These are phyloP conservation scores for Aureobasidium zeae DNA, from an alignment of 2,329 filamentous ascomycete species.

Conservation along the genomic window DNA sequence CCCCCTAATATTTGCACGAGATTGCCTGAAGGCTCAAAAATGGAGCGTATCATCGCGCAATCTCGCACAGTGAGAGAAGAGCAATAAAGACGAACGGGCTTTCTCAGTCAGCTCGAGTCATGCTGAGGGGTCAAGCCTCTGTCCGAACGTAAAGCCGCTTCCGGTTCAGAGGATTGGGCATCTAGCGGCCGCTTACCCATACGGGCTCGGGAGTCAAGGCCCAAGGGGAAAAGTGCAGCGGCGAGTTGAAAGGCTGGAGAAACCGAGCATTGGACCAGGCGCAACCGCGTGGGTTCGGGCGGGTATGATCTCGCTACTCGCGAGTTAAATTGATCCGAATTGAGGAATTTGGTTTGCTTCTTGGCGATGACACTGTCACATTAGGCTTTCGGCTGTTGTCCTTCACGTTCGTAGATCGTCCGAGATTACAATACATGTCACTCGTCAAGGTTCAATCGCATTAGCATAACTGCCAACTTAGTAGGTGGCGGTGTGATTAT, in stretches of 20 bases:
- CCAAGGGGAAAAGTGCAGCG: no score
- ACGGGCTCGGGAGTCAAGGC: slow-evolving; percentile 5
- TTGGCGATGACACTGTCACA: slow-evolving; percentile 4
- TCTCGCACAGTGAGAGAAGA: no score
- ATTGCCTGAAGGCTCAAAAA: no score
- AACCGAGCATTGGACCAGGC: no score
- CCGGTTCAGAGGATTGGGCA: slow-evolving; percentile 3
- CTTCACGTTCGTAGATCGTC: slow-evolving; percentile 9
- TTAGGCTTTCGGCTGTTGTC: slow-evolving; percentile 8
- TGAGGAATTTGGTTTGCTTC: background rate
- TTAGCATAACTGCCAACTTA: no score
- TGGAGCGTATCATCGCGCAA: no score
- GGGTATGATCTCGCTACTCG: slow-evolving; percentile 5
- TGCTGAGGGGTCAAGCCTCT: slow-evolving; percentile 4
- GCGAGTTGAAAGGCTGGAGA: no score
- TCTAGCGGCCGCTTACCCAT: slow-evolving; percentile 7
- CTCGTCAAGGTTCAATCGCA: background rate
- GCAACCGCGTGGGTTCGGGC: no score
- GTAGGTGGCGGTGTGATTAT: slow-evolving; percentile 4
- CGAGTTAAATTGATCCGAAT: background rate
- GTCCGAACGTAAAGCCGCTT: background rate
- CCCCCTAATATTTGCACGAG: no score
- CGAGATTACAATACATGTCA: slow-evolving; percentile 2
- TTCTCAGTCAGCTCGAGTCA: no score
- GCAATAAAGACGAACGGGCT: no score